A percentile compares a stretch with the other conserved stretches of the same genome.
Conservation (phyloP, 2,329 filamentous ascomycete genomes). For the Penicillium sp. region DNA sequence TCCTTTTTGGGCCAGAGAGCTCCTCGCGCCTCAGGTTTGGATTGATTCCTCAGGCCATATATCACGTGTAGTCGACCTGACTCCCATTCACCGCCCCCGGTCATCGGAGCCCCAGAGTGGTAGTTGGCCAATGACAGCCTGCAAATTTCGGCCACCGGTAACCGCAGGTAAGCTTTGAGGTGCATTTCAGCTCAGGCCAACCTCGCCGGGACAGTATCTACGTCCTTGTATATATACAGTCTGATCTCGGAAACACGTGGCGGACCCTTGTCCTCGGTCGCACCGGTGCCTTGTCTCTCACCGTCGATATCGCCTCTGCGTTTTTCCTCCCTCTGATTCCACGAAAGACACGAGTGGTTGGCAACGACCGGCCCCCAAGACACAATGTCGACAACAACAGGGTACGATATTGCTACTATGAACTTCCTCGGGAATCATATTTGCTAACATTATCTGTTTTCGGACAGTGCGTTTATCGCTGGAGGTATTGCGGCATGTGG, state of each 20-base stretch:
- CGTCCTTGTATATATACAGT: too few species aligned
- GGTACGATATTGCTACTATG: constrained; percentile 35
- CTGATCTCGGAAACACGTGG: background rate
- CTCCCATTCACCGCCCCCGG: constrained; percentile 19
- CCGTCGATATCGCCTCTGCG: background rate
- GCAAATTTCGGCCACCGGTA: constrained; percentile 16
- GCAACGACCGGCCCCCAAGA: too few species aligned
- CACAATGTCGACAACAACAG: constrained; percentile 56
- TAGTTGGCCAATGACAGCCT: constrained; percentile 15
- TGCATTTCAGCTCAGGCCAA: constrained; percentile 13
- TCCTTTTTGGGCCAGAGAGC: constrained; percentile 8
- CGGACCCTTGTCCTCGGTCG: constrained; percentile 1
- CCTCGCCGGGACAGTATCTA: too few species aligned
- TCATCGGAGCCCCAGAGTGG: constrained; percentile 11
- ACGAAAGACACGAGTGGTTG: too few species aligned
- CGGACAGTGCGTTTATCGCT: constrained; percentile 76
- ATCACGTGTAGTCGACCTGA: too few species aligned
- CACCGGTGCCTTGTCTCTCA: too few species aligned
- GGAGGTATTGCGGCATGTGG: constrained; percentile 96
- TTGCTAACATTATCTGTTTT: constrained; percentile 11
- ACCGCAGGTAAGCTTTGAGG: constrained; percentile 24
- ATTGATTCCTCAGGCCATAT: too few species aligned
- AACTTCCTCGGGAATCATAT: background rate
- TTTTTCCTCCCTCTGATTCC: too few species aligned
- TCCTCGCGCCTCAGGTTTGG: too few species aligned